Base-by-base conservation (phyloP, 352 stramenopile genomes). In the Pythium brachiatum region DNA sequence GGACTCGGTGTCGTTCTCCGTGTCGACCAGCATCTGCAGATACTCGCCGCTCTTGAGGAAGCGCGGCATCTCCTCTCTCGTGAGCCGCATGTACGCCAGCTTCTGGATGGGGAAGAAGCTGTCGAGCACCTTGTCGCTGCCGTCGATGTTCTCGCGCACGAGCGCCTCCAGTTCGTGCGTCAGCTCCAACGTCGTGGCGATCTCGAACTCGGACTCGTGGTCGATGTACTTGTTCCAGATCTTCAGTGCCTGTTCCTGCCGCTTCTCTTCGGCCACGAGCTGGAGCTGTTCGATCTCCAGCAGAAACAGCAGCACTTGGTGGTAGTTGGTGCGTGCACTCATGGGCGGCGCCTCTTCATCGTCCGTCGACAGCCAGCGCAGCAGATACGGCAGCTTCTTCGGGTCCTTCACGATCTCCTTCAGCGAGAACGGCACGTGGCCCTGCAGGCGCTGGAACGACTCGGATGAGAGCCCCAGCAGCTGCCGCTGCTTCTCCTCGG, bases 201-300 rank as follows among this genome's bases (percentile, higher is more conserved):
- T 95, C 74, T 92, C 70, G 51, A 93, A 95, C 71, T 93, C 84
- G 56, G 86, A 93, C 29, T 66, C 57, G 46, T 80, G 75, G 66
- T 89, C 79, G 48, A 95, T 87, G 73, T 95, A 95, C 71, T 95
- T 95, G 71, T 83, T 56, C 81, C 83, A 95, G 60, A 95, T 92
- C 69, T 92, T 93, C 54, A 75, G 74, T 23, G 82, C 80, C 62
- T 93, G 86, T 18, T 89, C 79, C n/a, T 69, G 70, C 13, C 74
- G 72, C 62, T 89, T 89, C 38, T 78, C 70, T 31, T 89, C 73
- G 13, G 82, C 68, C 38, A 91, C 79, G 21, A 86, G 83, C 66
- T 87, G 79, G 27, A 93, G 66, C 61, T 94, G 84, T 60, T 93
- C 84, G 25, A 92, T 83, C 65, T 93, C 86, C 27, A 94, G 76